phyloP scores from a whole-genome alignment of 2,329 filamentous ascomycete species.

The Ophiocordyceps polyrhachis-furcata region DNA sequence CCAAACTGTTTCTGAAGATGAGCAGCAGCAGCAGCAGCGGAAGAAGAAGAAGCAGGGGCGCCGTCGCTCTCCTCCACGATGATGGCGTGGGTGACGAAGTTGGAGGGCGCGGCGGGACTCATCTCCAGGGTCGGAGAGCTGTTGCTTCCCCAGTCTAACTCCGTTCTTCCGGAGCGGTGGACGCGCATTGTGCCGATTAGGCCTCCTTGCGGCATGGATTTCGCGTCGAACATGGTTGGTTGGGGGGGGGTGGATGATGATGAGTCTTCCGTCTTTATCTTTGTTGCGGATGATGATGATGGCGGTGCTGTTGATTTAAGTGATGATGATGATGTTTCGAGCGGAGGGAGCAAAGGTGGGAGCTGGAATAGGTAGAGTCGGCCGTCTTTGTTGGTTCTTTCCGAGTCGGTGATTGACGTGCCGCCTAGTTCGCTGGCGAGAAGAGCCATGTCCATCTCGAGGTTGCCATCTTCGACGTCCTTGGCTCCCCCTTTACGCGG shows the following conservation, averaged over 20 bases:
- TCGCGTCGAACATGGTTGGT: constrained; percentile 14
- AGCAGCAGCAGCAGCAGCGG: constrained; percentile 7
- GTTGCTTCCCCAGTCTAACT: constrained; percentile 42
- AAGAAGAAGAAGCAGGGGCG: constrained; percentile 15
- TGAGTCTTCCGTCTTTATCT: constrained; percentile 8
- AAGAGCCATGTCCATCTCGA: constrained; percentile 21
- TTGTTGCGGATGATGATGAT: not conserved
- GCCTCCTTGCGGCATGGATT: constrained; percentile 31
- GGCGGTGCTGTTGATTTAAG: not conserved
- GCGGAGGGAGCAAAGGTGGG: constrained; percentile 39
- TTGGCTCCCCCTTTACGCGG: constrained; percentile 9
- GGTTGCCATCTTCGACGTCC: constrained; percentile 20
- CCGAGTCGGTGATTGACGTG: constrained; percentile 13
- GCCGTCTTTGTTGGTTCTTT: constrained; percentile 26
- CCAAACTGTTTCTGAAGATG: constrained; percentile 17
- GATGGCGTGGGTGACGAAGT: constrained; percentile 39
- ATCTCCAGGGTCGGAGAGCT: constrained; percentile 25
- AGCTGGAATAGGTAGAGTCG: constrained; percentile 47
- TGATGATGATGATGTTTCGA: constrained; percentile 9
- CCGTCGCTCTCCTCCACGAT: constrained; percentile 39
- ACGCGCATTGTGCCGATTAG: constrained; percentile 41
- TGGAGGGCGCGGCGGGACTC: constrained; percentile 29
- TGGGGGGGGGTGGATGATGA: constrained; percentile 3
- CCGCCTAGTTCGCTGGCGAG: constrained; percentile 24
- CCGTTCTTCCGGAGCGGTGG: constrained; percentile 40